Evolutionary conservation across 345 rosid species (phyloP), one percentile per base, ranked within the genome.

Genomic region (Gossypium australe): DNA sequence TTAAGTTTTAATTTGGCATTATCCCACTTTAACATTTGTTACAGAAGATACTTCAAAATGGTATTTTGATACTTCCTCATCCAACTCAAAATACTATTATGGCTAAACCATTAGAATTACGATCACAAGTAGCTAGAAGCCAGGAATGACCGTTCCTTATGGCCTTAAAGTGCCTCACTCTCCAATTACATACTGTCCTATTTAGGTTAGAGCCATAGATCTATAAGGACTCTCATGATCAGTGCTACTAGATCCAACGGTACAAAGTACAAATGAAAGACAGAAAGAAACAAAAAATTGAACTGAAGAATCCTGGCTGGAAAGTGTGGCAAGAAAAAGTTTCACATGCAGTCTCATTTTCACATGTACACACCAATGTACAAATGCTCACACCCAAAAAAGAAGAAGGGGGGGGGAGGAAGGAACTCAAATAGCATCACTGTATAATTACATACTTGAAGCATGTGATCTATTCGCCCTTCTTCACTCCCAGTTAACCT

Each of bases 401-500:
- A 13, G 1, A 3, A 29, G 20, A 4, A 4, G 2, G 48, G 1
- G 1, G 10, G 45, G n/a, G 18, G 47, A 5, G 22, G 17, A 24
- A 34, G 38, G 44, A 24, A 75, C 43, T 51, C 53, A 27, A 70
- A 38, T 58, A 56, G 67, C 22, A 55, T 57, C 68, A 17, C 27
- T 59, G 24, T 17, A 79, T 47, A 68, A 70, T 11, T 74, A 82
- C 85, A 45, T 77, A 94, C 98, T 82, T 94, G 99, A 85, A 95
- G 97, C 82, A 87, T 83, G 80, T 95, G 91, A 86, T 95, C 98
- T 57, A 93, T 88, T 25, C 97, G 87, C 63, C 99, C 98, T 41
- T 86, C 92, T 79, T 72, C 88, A 84, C 84, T 85, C 80, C 97
- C 92, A 38, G 92, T 90, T 74, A 95, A 77, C 77, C 88, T 89